A percentile compares a stretch with the other conserved stretches of the same genome.
Evolutionary conservation across 2,329 filamentous ascomycete species (phyloP).

Genomic region (Alternaria hordeiaustralica): DNA sequence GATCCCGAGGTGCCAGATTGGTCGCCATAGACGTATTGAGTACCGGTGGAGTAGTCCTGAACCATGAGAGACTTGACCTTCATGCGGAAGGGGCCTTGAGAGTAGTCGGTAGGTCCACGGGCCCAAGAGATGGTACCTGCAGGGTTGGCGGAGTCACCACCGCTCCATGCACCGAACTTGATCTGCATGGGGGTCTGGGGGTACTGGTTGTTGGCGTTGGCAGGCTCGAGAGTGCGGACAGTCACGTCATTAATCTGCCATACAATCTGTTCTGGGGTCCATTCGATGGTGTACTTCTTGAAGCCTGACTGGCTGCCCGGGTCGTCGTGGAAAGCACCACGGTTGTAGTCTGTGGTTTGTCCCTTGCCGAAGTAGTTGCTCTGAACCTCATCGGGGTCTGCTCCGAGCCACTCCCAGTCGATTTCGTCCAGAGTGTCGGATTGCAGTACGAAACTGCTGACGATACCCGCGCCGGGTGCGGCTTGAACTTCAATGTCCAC

Average conservation of each 20-base stretch:
- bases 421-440: conserved; percentile 95
- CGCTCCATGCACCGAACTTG: conserved; percentile 91
- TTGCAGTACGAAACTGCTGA: conserved; percentile 89
- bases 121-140: conserved; percentile 90
- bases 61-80: conserved; percentile 76
- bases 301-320: conserved; percentile 73
- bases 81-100: conserved; percentile 85
- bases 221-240: conserved; percentile 75
- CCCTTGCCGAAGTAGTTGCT: conserved; percentile 88
- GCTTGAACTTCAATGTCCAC: conserved; percentile 86
- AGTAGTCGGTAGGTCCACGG: conserved; percentile 83
- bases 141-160: conserved; percentile 81
- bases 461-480: conserved; percentile 87
- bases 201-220: conserved; percentile 77
- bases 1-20: conserved; percentile 79
- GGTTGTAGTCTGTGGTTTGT: conserved; percentile 81
- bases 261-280: conserved; percentile 82
- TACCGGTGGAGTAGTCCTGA: conserved; percentile 92
- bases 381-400: conserved; percentile 78
- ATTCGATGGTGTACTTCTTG: conserved; percentile 90
- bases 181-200: conserved; percentile 96
- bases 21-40: conserved; percentile 81
- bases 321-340: conserved; percentile 78
- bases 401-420: conserved; percentile 95
- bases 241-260: conserved; percentile 84